Percentiles rank a stretch among this genome's conserved stretches.
These are phyloP conservation scores for Paramecium bursaria DNA, from an alignment of 73 alveolate species.

Conservation along the genomic window DNA sequence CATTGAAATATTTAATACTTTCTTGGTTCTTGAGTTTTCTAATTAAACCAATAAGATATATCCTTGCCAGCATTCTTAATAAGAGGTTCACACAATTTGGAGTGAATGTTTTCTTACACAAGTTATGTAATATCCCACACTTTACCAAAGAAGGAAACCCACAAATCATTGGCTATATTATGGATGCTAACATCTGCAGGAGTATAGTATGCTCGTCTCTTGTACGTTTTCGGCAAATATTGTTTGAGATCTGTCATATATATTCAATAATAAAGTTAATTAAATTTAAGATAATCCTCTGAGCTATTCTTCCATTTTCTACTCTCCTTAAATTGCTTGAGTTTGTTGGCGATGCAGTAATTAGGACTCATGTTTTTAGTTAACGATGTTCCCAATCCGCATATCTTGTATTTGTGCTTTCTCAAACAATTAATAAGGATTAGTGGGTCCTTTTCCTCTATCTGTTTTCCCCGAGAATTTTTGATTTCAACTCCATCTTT, in stretches of 20 bases:
- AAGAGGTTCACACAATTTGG: constrained; percentile 86
- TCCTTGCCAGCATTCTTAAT: constrained; percentile 97
- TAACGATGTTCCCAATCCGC: neutral
- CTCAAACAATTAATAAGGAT: neutral
- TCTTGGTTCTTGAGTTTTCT: constrained; percentile 93
- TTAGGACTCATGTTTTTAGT: neutral
- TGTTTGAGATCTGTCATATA: constrained; percentile 2
- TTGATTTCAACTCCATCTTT: too few species aligned
- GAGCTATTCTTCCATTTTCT: neutral
- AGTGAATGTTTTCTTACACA: constrained; percentile 79
- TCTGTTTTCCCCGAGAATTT: too few species aligned
- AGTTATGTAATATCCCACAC: constrained; percentile 92
- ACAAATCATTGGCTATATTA: constrained; percentile 95
- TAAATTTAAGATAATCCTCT: neutral
- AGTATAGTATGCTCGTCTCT: constrained; percentile 88
- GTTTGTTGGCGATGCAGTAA: neutral
- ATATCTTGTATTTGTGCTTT: neutral
- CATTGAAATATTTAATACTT: constrained; percentile 22
- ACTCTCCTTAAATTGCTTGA: too few species aligned
- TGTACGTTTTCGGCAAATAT: constrained; percentile 79
- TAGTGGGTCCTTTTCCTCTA: too few species aligned
- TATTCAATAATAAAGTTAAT: neutral
- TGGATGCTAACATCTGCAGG: constrained; percentile 96
- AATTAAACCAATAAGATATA: constrained; percentile 98
- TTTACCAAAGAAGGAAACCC: constrained; percentile 94